Base-by-base conservation (phyloP, 768 basidiomycete species). In the Pleurotus citrinopileatus region DNA sequence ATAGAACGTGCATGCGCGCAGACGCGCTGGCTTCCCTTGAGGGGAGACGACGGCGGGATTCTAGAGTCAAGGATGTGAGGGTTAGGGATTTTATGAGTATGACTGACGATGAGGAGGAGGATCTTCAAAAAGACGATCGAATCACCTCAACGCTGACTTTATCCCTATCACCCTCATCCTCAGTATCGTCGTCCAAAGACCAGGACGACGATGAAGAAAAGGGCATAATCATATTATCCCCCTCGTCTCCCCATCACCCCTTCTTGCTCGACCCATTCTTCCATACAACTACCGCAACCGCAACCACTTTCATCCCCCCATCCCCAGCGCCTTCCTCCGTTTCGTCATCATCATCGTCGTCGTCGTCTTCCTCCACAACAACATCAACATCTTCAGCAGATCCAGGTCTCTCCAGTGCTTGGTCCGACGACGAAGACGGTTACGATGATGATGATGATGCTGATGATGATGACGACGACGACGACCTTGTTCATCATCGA, bases 1-100 rank as follows among this genome's bases (percentile, higher is more conserved):
- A 71, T 2, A 76, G 79, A 13, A 67, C 66, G 37, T 65, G 66
- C 53, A 81, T 83, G 61, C 78, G 82, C 22, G 78, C 78, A 37
- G 76, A 80, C 20, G 86, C 87, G 0, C 79, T 88, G 5, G 86
- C 84, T 0, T 72, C 78, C 23, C 77, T 88, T 22, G 87, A 88
- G 58, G 86, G 86, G 13, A 55, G 42, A 45, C 44, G 28, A 52
- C 59, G 34, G 51, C 52, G 55, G 12, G 65, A 69, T 45, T 15
- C 9, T 8, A 17, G 13, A 12, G 13, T 15, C 45, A 19, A n/a
- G 22, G 45, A 26, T 19, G 26, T 1, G 22, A n/a, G 3, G 29
- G 25, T 5, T 61, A 25, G 59, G 51, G 85, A 86, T 63, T 87
- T 87, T 59, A 87, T 86, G 81, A 82, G 73, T 69, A 79, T 85